Base-by-base conservation (phyloP, 1,284 basidiomycete species). In the Tilletia walkeri region DNA sequence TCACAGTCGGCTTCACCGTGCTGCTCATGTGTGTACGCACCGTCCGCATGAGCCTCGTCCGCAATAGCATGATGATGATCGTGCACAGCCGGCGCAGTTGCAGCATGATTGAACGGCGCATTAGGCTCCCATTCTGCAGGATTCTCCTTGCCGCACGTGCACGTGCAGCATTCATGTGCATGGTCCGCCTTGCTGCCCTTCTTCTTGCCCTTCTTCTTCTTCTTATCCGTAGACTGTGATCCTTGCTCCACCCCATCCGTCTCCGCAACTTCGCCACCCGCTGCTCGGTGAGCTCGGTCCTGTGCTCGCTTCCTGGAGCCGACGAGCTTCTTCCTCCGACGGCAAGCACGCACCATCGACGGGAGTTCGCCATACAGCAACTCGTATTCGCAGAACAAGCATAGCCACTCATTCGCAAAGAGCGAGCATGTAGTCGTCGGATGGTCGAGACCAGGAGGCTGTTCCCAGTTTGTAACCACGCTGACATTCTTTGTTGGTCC, bases 311-410 rank as follows among this genome's bases (percentile, higher is more conserved):
- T 75, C 49, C 83, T 72, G 39, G 78, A 68, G 56, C 77, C 76
- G 18, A 84, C 77, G 2, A 84, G 73, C 70, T 80, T 78, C 67
- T 82, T 82, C 39, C 84, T 69, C 50, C 77, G 80, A 61, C 80
- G 71, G 56, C 81, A 74, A 6, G 80, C 78, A 12, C 75, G 71
- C 12, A 76, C 61, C 72, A 85, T 76, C 38, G 74, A 66, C 14
- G 77, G 68, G 24, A 75, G 71, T 66, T 83, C 81, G 24, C 84
- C 84, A 67, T 82, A 85, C 68, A 83, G 82, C 50, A 85, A 70
- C 70, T 83, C 78, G 72, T 84, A 84, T 56, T 85, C 84, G 78
- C 84, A 85, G 69, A 84, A 84, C 5, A 80, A 34, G 71, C 84
- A 85, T 45, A 84, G 72, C 80, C 81, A 84, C 45, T 80, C 78